Evolutionary conservation across 1,284 basidiomycete genomes (phyloP), one percentile per base, ranked within the genome.

Genomic region (Schizophyllum amplum): DNA sequence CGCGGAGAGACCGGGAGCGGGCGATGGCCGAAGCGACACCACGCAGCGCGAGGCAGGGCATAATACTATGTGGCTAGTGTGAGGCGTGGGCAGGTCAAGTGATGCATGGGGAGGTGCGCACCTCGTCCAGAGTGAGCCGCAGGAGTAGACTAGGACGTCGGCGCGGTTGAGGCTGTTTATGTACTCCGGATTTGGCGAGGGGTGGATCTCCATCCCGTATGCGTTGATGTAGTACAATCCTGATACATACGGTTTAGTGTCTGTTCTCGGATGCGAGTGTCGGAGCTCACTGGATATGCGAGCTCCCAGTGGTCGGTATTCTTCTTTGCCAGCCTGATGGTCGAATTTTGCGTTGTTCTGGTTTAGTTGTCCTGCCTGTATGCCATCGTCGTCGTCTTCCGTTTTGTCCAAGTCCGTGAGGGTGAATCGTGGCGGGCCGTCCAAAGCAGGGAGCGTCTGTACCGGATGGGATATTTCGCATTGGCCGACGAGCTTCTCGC

Each of bases 401-500:
- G 70, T 68, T 33, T 71, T 64, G n/a, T 61, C 66, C 50, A 72
- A 70, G 55, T 60, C 58, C 48, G 24, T 22, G 20, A 24, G 15
- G 1, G 48, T 50, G 24, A 50, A 50, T 22, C 20, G 24, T 4
- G 48, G 24, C 48, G 13, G n/a, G n/a, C n/a, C 5, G 24, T 24
- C 24, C 13, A 21, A 24, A 50, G 48, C 42, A 46, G 22, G 20
- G 63, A 15, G 49, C 27, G 70, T 66, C 53, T 70, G 65, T 5
- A 90, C 81, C 0, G 96, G 96, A 69, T 99, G 96, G 0, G 94
- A 97, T 62, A 99, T 98, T 67, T 97, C 93, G 69, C 94, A 98
- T 72, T 99, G 96, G 1, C 96, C 96, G 24, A 98, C 86, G 24
- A 98, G 81, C 53, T 81, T 83, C 27, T 79, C 75, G 5, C 88